Percentiles rank a stretch among this genome's conserved stretches.
Evolutionary conservation across 768 basidiomycete species (phyloP).

Genomic region (Nidularia pulvinata): DNA sequence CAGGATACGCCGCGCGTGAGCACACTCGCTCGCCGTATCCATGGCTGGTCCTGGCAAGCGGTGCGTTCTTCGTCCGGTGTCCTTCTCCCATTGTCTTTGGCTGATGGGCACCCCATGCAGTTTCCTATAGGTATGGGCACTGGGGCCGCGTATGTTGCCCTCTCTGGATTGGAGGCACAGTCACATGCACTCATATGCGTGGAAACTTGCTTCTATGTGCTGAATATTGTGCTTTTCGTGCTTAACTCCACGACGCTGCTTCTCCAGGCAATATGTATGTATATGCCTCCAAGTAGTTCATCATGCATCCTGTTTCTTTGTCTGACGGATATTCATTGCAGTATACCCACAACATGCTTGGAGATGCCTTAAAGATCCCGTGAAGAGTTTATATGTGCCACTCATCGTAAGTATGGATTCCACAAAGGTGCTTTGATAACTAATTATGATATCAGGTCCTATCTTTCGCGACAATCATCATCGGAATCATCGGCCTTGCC

Average conservation of each 20-base stretch:
- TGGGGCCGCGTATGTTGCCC: constrained; percentile 44
- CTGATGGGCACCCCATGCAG: constrained; percentile 11
- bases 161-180: constrained; percentile 35
- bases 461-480: constrained; percentile 49
- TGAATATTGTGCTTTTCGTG: constrained; percentile 41
- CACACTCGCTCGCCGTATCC: constrained; percentile 36
- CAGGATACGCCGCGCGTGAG: constrained; percentile 15
- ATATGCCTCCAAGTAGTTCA: not conserved
- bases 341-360: constrained; percentile 43
- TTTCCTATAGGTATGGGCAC: constrained; percentile 52
- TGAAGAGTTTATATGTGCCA: constrained; percentile 41
- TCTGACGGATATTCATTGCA: constrained; percentile 7
- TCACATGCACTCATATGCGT: constrained; percentile 24
- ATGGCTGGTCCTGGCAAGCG: constrained; percentile 52
- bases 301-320: not conserved
- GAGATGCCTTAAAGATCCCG: constrained; percentile 40
- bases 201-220: constrained; percentile 44
- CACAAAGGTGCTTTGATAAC: too few relatives aligned
- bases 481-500: constrained; percentile 45
- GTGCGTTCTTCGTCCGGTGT: constrained; percentile 19
- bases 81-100: not conserved
- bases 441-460: constrained; percentile 25
- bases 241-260: constrained; percentile 38
- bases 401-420: constrained; percentile 13
- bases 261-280: constrained; percentile 39